Evolutionary conservation across 179 eudicot genomes (phyloP).

Genomic region (Heliamphora pulchella): DNA sequence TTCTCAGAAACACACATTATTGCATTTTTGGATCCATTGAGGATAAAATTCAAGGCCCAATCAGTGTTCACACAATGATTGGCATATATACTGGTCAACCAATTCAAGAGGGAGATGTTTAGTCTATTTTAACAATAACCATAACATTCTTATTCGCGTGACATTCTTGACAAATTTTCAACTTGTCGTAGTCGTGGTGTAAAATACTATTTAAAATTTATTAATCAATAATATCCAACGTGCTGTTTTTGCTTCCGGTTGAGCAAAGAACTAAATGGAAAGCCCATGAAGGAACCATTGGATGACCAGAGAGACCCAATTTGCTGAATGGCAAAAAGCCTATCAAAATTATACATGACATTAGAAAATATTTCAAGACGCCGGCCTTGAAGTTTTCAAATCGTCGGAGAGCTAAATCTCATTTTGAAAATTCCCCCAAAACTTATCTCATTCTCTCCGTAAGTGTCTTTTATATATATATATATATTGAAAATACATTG

Average conservation of each 20-base stretch:
- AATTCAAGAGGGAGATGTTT: too few relatives aligned
- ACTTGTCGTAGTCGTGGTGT: background rate
- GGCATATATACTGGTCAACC: background rate
- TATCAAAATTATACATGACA: conserved; percentile 54
- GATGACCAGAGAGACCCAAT: conserved; percentile 69
- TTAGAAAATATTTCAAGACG: conserved; percentile 60
- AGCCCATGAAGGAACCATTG: conserved; percentile 44
- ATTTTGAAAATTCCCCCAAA: conserved; percentile 69
- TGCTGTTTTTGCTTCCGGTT: conserved; percentile 30
- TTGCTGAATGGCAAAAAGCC: conserved; percentile 78
- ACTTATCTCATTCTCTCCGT: conserved; percentile 72
- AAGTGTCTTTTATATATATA: conserved; percentile 18
- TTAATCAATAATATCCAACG: background rate
- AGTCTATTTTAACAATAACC: background rate
- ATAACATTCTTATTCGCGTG: background rate
- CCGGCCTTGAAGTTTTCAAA: conserved; percentile 50
- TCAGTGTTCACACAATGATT: too few relatives aligned
- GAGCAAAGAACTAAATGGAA: conserved; percentile 50
- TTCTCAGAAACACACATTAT: background rate
- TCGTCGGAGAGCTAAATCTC: conserved; percentile 44
- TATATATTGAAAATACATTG: too few relatives aligned
- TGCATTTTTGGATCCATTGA: background rate
- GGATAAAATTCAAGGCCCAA: background rate
- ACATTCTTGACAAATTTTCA: background rate
- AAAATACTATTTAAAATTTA: background rate